A percentile compares a stretch with the other conserved stretches of the same genome.
Evolutionary conservation across 1,284 basidiomycete species (phyloP).

Genomic region (Mycena sp.): DNA sequence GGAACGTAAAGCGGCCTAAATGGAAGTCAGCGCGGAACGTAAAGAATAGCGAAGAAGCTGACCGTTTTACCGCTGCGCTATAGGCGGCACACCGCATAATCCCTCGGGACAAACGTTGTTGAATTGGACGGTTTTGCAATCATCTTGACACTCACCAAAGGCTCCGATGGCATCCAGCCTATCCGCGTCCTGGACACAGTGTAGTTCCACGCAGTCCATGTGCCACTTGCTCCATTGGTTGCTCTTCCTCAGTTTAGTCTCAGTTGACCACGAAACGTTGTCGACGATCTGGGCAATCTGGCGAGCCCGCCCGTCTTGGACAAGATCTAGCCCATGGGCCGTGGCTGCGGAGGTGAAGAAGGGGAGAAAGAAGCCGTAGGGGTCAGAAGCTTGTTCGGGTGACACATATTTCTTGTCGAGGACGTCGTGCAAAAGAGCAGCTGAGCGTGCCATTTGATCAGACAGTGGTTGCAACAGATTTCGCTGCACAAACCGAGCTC

Average conservation of each 20-base stretch:
- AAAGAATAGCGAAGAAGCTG: slow-evolving; percentile 27
- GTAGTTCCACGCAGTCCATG: slow-evolving; percentile 78
- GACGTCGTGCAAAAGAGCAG: slow-evolving; percentile 90
- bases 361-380: slow-evolving; percentile 72
- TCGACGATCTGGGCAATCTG: slow-evolving; percentile 73
- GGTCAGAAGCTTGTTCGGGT: slow-evolving; percentile 63
- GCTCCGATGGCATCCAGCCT: slow-evolving; percentile 92
- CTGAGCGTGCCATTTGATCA: slow-evolving; percentile 40
- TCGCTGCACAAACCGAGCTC: slow-evolving; percentile 63
- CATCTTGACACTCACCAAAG: slow-evolving; percentile 64
- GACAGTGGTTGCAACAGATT: slow-evolving; percentile 48
- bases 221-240: slow-evolving; percentile 79
- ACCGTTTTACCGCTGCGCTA: slow-evolving; percentile 74
- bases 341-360: slow-evolving; percentile 64
- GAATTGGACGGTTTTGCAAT: background rate
- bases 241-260: slow-evolving; percentile 70
- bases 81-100: slow-evolving; percentile 90
- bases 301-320: slow-evolving; percentile 67
- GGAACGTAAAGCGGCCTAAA: slow-evolving; percentile 75
- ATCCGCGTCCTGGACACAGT: slow-evolving; percentile 94
- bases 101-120: slow-evolving; percentile 53
- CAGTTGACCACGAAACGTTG: slow-evolving; percentile 89
- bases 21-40: background rate
- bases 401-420: slow-evolving; percentile 87
- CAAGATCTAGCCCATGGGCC: slow-evolving; percentile 59